Conservation (phyloP, 2,329 filamentous ascomycete genomes). For the Eurotiales sp. region DNA sequence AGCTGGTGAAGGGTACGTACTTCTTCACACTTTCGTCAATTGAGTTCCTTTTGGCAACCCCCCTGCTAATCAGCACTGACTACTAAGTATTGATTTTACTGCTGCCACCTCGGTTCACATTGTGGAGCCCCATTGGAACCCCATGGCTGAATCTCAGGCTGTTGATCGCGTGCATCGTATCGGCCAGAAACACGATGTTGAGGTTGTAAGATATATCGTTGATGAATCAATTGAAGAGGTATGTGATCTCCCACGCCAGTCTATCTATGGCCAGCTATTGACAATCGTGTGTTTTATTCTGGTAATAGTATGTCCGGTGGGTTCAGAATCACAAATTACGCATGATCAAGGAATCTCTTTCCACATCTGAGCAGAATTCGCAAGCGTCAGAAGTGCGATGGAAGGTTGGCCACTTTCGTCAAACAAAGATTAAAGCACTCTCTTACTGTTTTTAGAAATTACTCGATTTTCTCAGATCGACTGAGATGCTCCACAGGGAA, state of each 20-base stretch:
- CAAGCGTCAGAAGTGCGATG: background rate
- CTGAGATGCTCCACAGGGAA: no score
- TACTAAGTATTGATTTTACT: background rate
- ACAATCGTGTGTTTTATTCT: background rate
- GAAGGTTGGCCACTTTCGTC: background rate
- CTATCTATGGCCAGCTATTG: background rate
- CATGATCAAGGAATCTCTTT: background rate
- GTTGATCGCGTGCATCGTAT: slow-evolving; percentile 81
- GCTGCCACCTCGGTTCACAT: slow-evolving; percentile 42
- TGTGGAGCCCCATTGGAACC: slow-evolving; percentile 93
- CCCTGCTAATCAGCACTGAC: background rate
- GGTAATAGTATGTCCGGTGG: background rate
- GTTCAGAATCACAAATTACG: background rate
- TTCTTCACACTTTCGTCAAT: background rate
- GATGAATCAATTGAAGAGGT: no score
- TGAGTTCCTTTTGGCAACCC: background rate
- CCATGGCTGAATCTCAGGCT: slow-evolving; percentile 81
- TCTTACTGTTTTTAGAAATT: background rate
- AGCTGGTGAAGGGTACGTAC: background rate
- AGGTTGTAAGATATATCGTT: slow-evolving; percentile 68
- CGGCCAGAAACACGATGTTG: slow-evolving; percentile 74
- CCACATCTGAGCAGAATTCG: background rate
- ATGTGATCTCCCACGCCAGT: background rate
- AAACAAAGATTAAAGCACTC: background rate
- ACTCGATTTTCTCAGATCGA: background rate